Evolutionary conservation across 1,139 yeast genomes (phyloP).

Genomic region (Geotrichum cucujoidarum): DNA sequence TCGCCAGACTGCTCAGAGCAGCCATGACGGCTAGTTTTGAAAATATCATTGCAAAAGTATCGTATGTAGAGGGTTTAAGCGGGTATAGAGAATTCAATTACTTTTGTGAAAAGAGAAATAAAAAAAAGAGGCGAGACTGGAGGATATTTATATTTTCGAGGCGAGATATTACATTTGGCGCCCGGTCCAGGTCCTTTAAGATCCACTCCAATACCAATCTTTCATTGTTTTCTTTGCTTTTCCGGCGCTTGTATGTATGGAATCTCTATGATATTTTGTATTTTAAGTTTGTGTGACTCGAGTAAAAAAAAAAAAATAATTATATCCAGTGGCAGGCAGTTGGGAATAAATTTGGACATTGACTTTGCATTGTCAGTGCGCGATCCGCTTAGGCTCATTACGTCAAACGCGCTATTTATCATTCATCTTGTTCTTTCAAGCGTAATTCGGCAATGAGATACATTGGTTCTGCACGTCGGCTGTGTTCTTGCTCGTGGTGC

Average conservation of each 20-base stretch:
- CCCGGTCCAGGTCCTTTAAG: too few species aligned
- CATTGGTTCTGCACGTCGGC: too few species aligned
- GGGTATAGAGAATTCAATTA: neutral
- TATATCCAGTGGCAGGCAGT: neutral
- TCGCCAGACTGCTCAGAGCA: slow-evolving; percentile 10
- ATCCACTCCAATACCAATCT: too few species aligned
- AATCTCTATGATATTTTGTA: neutral
- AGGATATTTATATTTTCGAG: neutral
- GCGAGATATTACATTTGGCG: too few species aligned
- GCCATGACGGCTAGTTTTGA: slow-evolving; percentile 11
- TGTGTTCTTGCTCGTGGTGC: too few species aligned
- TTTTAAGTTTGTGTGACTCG: neutral
- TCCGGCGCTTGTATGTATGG: neutral
- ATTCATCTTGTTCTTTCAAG: too few species aligned
- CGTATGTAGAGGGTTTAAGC: neutral
- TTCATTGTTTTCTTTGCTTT: neutral
- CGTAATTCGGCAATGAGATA: too few species aligned
- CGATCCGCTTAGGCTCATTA: neutral
- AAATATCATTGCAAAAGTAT: slow-evolving; percentile 16
- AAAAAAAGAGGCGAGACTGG: neutral
- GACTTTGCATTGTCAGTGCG: neutral
- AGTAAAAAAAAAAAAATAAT: too few species aligned
- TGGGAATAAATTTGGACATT: neutral
- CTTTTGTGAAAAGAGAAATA: neutral
- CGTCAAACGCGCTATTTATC: too few species aligned